Percentiles rank a stretch among this genome's conserved stretches.
phyloP scores from a whole-genome alignment of 331 rosid genomes.

The Quercus tomentella region DNA sequence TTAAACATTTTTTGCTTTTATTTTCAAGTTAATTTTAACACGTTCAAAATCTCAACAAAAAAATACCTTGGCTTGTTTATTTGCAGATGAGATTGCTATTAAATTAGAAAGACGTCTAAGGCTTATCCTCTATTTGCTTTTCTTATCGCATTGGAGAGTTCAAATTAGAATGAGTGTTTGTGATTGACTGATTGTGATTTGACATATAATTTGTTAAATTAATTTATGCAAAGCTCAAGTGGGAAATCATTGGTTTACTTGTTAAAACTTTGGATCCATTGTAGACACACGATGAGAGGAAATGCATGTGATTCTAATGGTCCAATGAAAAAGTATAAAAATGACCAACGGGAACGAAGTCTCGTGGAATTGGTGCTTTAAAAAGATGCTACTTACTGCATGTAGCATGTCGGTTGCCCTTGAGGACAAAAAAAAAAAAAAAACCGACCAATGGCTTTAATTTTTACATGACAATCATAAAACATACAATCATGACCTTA shows the following conservation, averaged over 20 bases:
- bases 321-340: background rate
- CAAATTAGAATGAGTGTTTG: background rate
- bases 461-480: background rate
- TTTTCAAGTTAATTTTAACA: too few relatives aligned
- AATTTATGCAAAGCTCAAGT: background rate
- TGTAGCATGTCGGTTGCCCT: background rate
- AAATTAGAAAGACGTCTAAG: background rate
- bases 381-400: background rate
- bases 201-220: background rate
- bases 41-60: too few relatives aligned
- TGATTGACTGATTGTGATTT: too few relatives aligned
- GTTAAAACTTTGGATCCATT: background rate
- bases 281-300: background rate
- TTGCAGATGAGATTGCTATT: background rate
- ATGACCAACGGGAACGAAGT: background rate
- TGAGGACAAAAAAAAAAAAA: background rate
- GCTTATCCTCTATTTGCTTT: background rate
- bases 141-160: background rate
- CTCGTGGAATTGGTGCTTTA: background rate
- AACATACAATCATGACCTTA: conserved; percentile 10
- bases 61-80: background rate
- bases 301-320: background rate
- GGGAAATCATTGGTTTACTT: background rate
- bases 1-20: too few relatives aligned
- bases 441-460: background rate